A percentile compares a stretch with the other conserved stretches of the same genome.
phyloP scores from a whole-genome alignment of 805 yeast species.

The Saccharomycodes ludwigii region DNA sequence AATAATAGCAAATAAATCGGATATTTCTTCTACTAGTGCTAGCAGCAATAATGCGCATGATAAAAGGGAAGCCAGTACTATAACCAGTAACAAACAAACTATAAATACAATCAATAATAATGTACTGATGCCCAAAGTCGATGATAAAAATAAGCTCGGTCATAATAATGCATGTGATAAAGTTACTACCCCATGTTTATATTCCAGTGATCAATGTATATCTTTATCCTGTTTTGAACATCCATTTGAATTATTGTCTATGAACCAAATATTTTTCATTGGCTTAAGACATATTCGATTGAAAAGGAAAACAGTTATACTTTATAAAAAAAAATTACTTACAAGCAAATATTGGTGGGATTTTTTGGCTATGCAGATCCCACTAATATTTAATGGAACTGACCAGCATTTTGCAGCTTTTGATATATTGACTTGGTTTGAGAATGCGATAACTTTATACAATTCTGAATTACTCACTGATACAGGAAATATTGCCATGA shows the following conservation, averaged over 20 bases:
- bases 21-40: too few relatives aligned
- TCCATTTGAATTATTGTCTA: conserved; percentile 17
- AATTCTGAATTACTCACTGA: conserved; percentile 11
- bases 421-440: conserved; percentile 19
- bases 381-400: conserved; percentile 9
- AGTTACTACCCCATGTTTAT: conserved; percentile 4
- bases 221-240: conserved; percentile 17
- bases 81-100: too few relatives aligned
- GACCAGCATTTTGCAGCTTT: conserved; percentile 12
- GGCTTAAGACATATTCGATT: conserved; percentile 18
- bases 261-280: conserved; percentile 14
- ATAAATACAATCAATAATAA: too few relatives aligned
- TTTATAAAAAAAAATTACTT: conserved; percentile 17
- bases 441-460: conserved; percentile 12
- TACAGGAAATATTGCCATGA: background rate
- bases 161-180: too few relatives aligned
- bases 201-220: conserved; percentile 14
- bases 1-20: too few relatives aligned
- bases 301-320: conserved; percentile 17
- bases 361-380: conserved; percentile 16
- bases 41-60: too few relatives aligned
- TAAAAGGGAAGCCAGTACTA: too few relatives aligned
- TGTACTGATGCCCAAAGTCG: too few relatives aligned
- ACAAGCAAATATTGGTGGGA: conserved; percentile 26
- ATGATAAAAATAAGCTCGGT: too few relatives aligned